phyloP scores from a whole-genome alignment of 805 yeast species.

The Candida qinlingensis region DNA sequence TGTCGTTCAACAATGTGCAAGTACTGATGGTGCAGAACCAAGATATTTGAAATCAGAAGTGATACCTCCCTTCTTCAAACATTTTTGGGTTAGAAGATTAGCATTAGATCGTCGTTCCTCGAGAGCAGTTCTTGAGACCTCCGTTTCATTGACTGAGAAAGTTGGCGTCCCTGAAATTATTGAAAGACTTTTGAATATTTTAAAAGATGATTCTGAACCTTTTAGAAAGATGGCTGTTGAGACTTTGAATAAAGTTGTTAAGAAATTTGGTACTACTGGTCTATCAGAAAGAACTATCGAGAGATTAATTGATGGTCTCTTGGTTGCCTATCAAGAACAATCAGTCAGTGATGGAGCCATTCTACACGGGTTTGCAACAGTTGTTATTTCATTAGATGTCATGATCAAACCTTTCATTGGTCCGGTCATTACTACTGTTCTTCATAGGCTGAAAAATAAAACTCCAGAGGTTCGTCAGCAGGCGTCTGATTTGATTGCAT shows the following conservation, averaged over 20 bases:
- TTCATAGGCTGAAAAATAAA: conserved; percentile 70
- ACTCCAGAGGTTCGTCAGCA: conserved; percentile 71
- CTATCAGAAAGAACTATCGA: conserved; percentile 56
- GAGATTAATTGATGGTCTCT: conserved; percentile 70
- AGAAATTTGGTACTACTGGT: conserved; percentile 48
- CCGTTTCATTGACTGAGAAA: conserved; percentile 58
- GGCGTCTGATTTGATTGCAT: conserved; percentile 71
- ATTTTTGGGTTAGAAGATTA: conserved; percentile 78
- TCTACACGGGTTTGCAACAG: conserved; percentile 58
- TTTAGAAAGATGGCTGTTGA: conserved; percentile 76
- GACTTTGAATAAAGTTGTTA: conserved; percentile 53
- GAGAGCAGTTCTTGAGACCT: conserved; percentile 64
- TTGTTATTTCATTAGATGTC: conserved; percentile 54
- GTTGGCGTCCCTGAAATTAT: conserved; percentile 61
- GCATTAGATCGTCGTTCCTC: conserved; percentile 62
- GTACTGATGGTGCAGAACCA: conserved; percentile 51
- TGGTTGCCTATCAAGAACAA: conserved; percentile 80
- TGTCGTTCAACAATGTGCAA: conserved; percentile 62
- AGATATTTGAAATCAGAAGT: conserved; percentile 46
- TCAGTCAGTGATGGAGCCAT: conserved; percentile 48
- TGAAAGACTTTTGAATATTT: conserved; percentile 46
- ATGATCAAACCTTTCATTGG: conserved; percentile 69
- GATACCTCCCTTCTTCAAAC: conserved; percentile 54
- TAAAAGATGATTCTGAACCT: conserved; percentile 82
- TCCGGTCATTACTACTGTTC: conserved; percentile 63